Base-by-base conservation (phyloP, 2,329 filamentous ascomycete species). In the Lasiodiplodia hormozganensis region DNA sequence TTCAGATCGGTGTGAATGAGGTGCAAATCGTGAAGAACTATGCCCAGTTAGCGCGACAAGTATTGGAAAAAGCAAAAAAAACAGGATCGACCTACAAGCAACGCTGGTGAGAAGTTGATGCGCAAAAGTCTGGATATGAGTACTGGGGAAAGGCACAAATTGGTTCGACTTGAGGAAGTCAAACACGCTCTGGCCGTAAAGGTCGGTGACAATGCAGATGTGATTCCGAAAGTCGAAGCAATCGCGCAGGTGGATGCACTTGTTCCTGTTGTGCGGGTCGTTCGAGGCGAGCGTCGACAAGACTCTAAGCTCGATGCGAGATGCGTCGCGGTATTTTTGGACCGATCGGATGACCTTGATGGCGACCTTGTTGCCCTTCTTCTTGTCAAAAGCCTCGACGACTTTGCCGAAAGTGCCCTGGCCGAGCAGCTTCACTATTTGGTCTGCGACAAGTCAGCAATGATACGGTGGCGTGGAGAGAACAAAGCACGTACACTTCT, bases 371-470 rank as follows among this genome's bases (percentile, higher is more conserved):
- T 86, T 87, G 70, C 90, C 90, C 71, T 89, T 90, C 74, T 88
- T 87, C 70, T 88, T 88, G 78, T 99, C 96, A 73, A 88, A 90
- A 65, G 96, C 96, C 80, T 97, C 92, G 21, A 99, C 96, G 18
- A 99, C 96, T 80, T 99, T 99, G 76, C 96, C 96, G 78, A 99
- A 99, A 0, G 96, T 99, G 71, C 96, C 96, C 82, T 99, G 96
- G 25, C 96, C 96, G 14, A 99, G 90, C 34, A 98, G 86, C 74
- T 93, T 94, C 70, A 91, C 85, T 74, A 99, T 95, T 82, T 92
- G 89, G 80, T 98, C 94, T 97, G 73, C 31, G 31, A 36, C 12
- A 8, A 25, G 28, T 54, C 65, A 65, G 72, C 76, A 28, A 77
- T 72, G 60, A 69, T 34, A 28, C 36, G 21, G 11, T 11, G 28